Base-by-base conservation (phyloP, 305 asterid species). In the Solanum chacoense region DNA sequence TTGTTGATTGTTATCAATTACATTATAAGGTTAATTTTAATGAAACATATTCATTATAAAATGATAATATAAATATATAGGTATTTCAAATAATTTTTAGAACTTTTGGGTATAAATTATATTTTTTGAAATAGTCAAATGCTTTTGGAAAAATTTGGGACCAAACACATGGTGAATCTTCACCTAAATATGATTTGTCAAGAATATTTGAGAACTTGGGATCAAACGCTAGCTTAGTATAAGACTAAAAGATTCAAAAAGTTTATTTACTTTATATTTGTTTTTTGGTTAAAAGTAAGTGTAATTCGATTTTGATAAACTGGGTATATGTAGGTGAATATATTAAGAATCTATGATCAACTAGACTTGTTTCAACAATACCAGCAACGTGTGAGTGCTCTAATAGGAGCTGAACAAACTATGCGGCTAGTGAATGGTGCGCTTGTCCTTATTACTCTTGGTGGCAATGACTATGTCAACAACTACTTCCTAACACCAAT, bases 381-480 rank as follows among this genome's bases (percentile, higher is more conserved):
- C 85, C 95, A 94, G 69, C 45, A 24, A 37, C 89, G 94, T 22
- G 89, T 93, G 59, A 65, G 87, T 77, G 83, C 91, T 3, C 59
- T 92, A 1, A 90, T 94, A 24, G 97, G 97, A 22, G 74, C 83
- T 42, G 90, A 79, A 24, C 89, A 87, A 87, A 78, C 95, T 2
- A 65, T 73, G 38, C 55, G 29, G 34, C 94, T 90, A 2, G 95
- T 94, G 32, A 93, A 91, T 87, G 80, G 75, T 14, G 95, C 91
- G 6, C 91, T 94, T 8, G 91, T 91, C 36, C 93, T 94, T 26
- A 88, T 94, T 81, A 91, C 94, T 0, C 87, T 94, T 5, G 97
- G 97, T 36, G 97, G 97, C 28, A 94, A 94, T 35, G 97, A 94
- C 89, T 94, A 69, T 79, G 94, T 94, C 79, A 94, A 94, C 87